phyloP scores from a whole-genome alignment of 768 basidiomycete genomes.

The Lactarius vividus region DNA sequence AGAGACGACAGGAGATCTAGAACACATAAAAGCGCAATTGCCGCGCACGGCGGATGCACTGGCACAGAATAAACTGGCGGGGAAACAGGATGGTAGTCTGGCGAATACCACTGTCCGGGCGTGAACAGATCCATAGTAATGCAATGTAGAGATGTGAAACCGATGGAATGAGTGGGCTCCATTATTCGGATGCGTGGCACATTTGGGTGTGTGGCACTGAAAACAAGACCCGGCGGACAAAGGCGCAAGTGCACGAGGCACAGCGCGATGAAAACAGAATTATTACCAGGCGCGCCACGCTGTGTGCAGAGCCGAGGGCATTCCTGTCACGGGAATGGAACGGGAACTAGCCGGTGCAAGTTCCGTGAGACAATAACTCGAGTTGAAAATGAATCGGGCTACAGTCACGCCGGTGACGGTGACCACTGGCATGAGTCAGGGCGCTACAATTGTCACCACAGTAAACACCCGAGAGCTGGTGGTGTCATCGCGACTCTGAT shows the following conservation, averaged over 20 bases:
- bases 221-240: not conserved
- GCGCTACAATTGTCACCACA: not conserved
- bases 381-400: conserved; percentile 10
- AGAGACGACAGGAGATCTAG: not conserved
- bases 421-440: conserved; percentile 2
- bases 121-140: not conserved
- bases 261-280: not conserved
- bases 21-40: not conserved
- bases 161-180: not conserved
- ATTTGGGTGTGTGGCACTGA: not conserved
- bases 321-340: not conserved
- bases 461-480: too few species aligned
- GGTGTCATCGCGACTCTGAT: not conserved
- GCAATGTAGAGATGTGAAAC: not conserved
- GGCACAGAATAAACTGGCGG: not conserved
- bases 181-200: not conserved
- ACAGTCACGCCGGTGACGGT: not conserved
- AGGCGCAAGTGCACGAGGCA: not conserved
- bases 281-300: not conserved
- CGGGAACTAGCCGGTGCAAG: not conserved
- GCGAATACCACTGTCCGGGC: not conserved
- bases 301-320: not conserved
- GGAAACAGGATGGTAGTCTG: not conserved
- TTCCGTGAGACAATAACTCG: conserved; percentile 12
- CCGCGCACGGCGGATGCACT: not conserved